Evolutionary conservation across 169 alveolate species (phyloP).

Genomic region (Eimeria necatrix): DNA sequence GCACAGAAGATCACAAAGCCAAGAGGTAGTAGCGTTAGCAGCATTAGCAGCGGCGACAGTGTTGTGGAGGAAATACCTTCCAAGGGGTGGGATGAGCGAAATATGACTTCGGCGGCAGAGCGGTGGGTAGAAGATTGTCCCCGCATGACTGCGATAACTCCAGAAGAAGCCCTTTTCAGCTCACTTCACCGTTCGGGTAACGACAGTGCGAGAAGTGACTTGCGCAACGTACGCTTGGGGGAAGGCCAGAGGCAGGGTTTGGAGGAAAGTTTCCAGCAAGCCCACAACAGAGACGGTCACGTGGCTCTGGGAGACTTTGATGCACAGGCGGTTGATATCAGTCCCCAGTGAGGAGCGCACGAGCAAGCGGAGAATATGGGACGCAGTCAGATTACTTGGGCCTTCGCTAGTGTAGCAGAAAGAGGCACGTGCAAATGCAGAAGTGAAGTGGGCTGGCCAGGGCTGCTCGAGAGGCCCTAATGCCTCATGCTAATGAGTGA

Average conservation of each 20-base stretch:
- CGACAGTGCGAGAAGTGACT: not conserved
- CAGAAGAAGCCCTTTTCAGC: not conserved
- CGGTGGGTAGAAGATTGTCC: not conserved
- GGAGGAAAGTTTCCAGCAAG: not conserved
- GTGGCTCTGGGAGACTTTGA: slow-evolving; percentile 55
- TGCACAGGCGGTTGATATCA: slow-evolving; percentile 33
- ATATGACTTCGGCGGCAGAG: not conserved
- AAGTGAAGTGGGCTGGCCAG: too few relatives aligned
- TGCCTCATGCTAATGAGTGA: too few relatives aligned
- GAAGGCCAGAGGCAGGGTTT: not conserved
- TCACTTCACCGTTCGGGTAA: slow-evolving; percentile 7
- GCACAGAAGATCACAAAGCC: too few relatives aligned
- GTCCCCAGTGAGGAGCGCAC: not conserved
- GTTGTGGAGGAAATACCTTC: slow-evolving; percentile 1
- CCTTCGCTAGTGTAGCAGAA: not conserved
- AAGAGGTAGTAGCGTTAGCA: slow-evolving; percentile 40
- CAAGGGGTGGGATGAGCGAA: not conserved
- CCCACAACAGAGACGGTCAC: not conserved
- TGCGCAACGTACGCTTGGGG: not conserved
- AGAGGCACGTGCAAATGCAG: too few relatives aligned
- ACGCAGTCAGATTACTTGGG: not conserved
- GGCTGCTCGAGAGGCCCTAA: too few relatives aligned
- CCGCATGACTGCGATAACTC: not conserved
- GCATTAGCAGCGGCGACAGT: slow-evolving; percentile 25
- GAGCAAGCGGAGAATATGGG: not conserved